These are phyloP conservation scores for Aureobasidium leucospermi DNA, from an alignment of 2,329 filamentous ascomycete species.

Conservation along the genomic window DNA sequence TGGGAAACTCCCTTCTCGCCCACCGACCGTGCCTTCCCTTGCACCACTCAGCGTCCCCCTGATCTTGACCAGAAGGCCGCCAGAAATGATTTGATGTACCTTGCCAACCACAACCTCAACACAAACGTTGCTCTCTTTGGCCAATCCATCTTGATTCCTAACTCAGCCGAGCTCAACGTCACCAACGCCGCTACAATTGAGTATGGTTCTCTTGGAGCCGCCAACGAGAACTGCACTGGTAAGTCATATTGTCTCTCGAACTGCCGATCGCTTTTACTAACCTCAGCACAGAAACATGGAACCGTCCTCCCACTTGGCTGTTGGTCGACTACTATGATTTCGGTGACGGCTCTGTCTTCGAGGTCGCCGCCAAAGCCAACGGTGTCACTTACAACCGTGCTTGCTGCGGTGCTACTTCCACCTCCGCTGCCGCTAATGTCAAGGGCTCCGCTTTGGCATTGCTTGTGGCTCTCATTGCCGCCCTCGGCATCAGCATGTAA, in stretches of 20 bases:
- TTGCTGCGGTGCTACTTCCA: slow-evolving; percentile 46
- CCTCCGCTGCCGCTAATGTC: background rate
- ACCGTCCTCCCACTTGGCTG: slow-evolving; percentile 65
- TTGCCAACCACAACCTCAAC: slow-evolving; percentile 90
- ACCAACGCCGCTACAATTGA: slow-evolving; percentile 61
- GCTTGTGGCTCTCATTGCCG: background rate
- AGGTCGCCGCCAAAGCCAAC: slow-evolving; percentile 63
- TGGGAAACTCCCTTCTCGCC: slow-evolving; percentile 89
- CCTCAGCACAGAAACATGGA: slow-evolving; percentile 45
- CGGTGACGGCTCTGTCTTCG: slow-evolving; percentile 64
- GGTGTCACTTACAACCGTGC: slow-evolving; percentile 59
- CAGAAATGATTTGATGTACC: slow-evolving; percentile 57
- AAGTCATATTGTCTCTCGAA: background rate
- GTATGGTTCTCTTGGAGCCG: slow-evolving; percentile 57
- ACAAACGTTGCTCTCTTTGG: slow-evolving; percentile 63
- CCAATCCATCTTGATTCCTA: slow-evolving; percentile 60
- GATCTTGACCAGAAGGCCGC: slow-evolving; percentile 48
- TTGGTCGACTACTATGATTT: slow-evolving; percentile 82
- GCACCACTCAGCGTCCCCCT: slow-evolving; percentile 69
- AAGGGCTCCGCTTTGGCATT: background rate
- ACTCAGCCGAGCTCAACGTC: slow-evolving; percentile 59
- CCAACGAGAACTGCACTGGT: slow-evolving; percentile 56
- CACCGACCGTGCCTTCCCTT: slow-evolving; percentile 63
- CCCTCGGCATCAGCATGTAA: background rate
- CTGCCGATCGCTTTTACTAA: background rate